phyloP scores from a whole-genome alignment of 495 filamentous ascomycete genomes.

The Xylaria grammica region DNA sequence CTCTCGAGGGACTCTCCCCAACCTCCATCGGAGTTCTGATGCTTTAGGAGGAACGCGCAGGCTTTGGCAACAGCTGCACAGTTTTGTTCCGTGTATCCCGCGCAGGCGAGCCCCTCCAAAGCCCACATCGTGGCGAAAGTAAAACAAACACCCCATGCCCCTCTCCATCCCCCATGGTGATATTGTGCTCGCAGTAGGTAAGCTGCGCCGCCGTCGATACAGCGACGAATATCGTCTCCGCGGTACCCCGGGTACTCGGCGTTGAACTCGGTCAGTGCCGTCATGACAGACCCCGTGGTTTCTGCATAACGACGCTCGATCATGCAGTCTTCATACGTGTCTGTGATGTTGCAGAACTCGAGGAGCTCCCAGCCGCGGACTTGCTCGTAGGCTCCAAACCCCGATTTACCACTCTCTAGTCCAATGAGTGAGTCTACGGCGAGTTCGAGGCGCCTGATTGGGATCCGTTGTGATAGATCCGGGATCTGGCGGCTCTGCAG shows the following conservation, averaged over 20 bases:
- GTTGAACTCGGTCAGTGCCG: constrained; percentile 69
- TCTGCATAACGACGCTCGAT: constrained; percentile 86
- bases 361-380: constrained; percentile 69
- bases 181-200: constrained; percentile 73
- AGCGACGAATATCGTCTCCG: constrained; percentile 65
- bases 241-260: constrained; percentile 72
- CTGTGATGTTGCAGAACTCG: constrained; percentile 79
- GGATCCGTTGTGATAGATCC: constrained; percentile 66
- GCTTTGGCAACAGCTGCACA: constrained; percentile 64
- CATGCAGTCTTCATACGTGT: constrained; percentile 87
- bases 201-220: constrained; percentile 63
- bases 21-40: constrained; percentile 76
- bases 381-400: constrained; percentile 78
- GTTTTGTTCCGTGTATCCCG: constrained; percentile 71
- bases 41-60: constrained; percentile 73
- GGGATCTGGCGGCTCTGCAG: constrained; percentile 71
- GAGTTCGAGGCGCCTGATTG: constrained; percentile 66
- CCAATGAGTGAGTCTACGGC: constrained; percentile 82
- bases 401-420: constrained; percentile 83
- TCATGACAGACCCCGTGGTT: constrained; percentile 81
- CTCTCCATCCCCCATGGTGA: constrained; percentile 79
- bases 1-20: constrained; percentile 68
- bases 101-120: constrained; percentile 69
- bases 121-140: constrained; percentile 87
- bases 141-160: constrained; percentile 86